phyloP scores from a whole-genome alignment of 2,329 filamentous ascomycete genomes.

The Stachybotrys echinatus region DNA sequence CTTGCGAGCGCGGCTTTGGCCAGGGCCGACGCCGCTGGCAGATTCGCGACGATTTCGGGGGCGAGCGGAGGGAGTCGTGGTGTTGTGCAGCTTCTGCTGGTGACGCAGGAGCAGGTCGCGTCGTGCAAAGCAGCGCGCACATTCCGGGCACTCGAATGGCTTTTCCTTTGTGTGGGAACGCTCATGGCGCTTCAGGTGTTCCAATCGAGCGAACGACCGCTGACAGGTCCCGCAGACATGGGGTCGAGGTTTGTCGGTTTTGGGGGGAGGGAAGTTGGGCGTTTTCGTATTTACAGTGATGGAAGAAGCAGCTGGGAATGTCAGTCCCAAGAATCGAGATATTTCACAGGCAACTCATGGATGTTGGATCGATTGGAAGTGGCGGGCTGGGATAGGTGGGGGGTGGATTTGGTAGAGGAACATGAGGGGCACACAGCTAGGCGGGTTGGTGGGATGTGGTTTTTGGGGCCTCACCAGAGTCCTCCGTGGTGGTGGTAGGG shows the following conservation, averaged over 20 bases:
- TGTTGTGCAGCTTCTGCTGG: slow-evolving; percentile 97
- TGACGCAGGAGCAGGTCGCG: slow-evolving; percentile 88
- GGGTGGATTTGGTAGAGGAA: slow-evolving; percentile 16
- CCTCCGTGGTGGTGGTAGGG: slow-evolving; percentile 24
- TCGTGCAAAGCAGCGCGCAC: slow-evolving; percentile 88
- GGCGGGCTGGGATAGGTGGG: slow-evolving; percentile 11
- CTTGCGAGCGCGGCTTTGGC: slow-evolving; percentile 76
- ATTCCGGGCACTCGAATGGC: slow-evolving; percentile 95
- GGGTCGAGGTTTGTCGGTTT: slow-evolving; percentile 94
- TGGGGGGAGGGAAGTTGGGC: slow-evolving; percentile 67
- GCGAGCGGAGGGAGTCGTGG: slow-evolving; percentile 78
- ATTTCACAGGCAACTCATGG: background rate
- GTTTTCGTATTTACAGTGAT: slow-evolving; percentile 46
- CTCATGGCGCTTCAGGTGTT: slow-evolving; percentile 96
- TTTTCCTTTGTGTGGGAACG: slow-evolving; percentile 99
- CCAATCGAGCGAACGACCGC: slow-evolving; percentile 87
- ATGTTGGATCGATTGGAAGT: slow-evolving; percentile 7
- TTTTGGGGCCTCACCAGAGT: slow-evolving; percentile 31
- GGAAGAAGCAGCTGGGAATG: slow-evolving; percentile 32
- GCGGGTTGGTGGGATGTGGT: slow-evolving; percentile 13
- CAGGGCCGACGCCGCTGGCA: slow-evolving; percentile 64
- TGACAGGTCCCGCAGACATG: slow-evolving; percentile 90
- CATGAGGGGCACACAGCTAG: slow-evolving; percentile 25
- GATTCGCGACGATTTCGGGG: slow-evolving; percentile 89
- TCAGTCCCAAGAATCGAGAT: background rate